Evolutionary conservation across 1,139 yeast genomes (phyloP).

Genomic region (Blastobotrys niveus): DNA sequence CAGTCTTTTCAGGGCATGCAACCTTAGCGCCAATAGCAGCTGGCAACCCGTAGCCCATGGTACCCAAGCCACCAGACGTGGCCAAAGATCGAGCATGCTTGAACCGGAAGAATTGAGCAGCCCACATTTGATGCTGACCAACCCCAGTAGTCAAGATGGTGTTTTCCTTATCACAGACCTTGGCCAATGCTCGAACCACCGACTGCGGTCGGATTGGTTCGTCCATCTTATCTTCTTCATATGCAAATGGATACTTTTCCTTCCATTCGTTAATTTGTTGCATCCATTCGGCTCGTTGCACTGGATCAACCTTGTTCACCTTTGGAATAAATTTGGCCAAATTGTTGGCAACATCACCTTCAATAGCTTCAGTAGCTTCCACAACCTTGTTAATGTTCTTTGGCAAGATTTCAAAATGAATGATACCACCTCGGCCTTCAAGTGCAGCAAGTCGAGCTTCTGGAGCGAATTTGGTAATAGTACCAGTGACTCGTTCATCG

Average conservation of each 20-base stretch:
- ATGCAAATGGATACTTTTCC: slow-evolving; percentile 75
- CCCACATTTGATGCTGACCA: slow-evolving; percentile 99
- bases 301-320: slow-evolving; percentile 48
- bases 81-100: slow-evolving; percentile 84
- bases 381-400: slow-evolving; percentile 97
- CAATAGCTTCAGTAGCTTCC: slow-evolving; percentile 93
- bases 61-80: slow-evolving; percentile 97
- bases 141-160: slow-evolving; percentile 95
- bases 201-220: slow-evolving; percentile 91
- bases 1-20: slow-evolving; percentile 89
- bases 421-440: slow-evolving; percentile 88
- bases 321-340: slow-evolving; percentile 67
- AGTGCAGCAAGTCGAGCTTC: slow-evolving; percentile 82
- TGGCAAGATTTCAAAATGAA: slow-evolving; percentile 93
- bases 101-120: slow-evolving; percentile 97
- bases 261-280: slow-evolving; percentile 73
- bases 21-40: slow-evolving; percentile 98
- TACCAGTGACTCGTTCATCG: slow-evolving; percentile 96
- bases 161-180: slow-evolving; percentile 61
- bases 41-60: slow-evolving; percentile 97
- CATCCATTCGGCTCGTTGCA: slow-evolving; percentile 73
- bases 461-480: slow-evolving; percentile 85
- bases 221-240: slow-evolving; percentile 56
- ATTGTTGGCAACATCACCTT: slow-evolving; percentile 88
- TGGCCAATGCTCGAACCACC: slow-evolving; percentile 69